Base-by-base conservation (phyloP, 169 alveolate genomes). In the Plasmodium cynomolgi region DNA sequence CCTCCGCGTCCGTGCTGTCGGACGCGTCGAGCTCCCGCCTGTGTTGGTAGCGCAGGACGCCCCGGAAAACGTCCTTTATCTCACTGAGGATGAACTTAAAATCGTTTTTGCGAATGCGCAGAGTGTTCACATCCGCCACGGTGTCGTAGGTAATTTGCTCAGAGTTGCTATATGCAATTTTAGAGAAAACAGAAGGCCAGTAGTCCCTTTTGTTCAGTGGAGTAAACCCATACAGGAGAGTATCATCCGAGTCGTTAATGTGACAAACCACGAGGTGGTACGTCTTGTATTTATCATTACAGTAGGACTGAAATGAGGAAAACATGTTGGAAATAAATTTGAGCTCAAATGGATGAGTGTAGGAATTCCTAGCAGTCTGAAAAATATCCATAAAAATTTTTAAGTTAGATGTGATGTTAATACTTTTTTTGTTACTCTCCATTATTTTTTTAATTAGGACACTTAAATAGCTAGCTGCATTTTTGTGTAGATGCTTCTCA, bases 391-490 rank as follows among this genome's bases (percentile, higher is more conserved):
- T 11, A 75, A 44, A 85, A 1, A 85, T 85, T 75, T 85, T 85
- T 20, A 85, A 75, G 5, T 41, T 31, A 3, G 83, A 75, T 9
- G 93, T 68, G 3, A 85, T 85, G 31, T 50, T 31, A 5, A 85
- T 77, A 26, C 47, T n/a, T 85, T 85, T 85, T 75, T 85, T 85
- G 54, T 85, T 74, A 68, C 93, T 85, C 41, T 85, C 93, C 84
- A 85, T 85, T 9, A 85, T 58, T 85, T 85, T 85, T 85, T 85
- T 85, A 54, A 85, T 85, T 31, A 85, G 29, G 23, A 75, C 79
- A 85, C 85, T 85, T 85, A 85, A 85, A 39, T 85, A 85, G 26
- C 47, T 73, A 20, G 93, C 93, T 85, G 93, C 93, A 75, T 85
- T 85, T 85, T 50, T 73, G 62, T 85, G 93, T 85, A 85, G 68